Evolutionary conservation across 2,329 filamentous ascomycete species (phyloP).

Genomic region (Bertia moriformis): DNA sequence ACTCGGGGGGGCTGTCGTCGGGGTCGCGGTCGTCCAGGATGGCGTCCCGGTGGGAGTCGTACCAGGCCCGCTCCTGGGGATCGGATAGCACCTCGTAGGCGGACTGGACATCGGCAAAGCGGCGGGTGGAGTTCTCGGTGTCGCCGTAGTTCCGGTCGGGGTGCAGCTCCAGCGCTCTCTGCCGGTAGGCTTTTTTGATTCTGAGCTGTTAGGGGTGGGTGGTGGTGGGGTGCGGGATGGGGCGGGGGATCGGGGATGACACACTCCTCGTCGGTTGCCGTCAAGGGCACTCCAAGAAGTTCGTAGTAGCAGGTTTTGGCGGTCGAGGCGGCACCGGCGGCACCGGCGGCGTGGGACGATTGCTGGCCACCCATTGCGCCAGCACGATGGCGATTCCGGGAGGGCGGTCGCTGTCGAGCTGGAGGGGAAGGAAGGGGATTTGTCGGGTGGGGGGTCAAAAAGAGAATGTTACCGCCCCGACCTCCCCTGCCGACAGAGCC

Average conservation of each 20-base stretch:
- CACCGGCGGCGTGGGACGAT: constrained; percentile 22
- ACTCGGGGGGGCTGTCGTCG: constrained; percentile 24
- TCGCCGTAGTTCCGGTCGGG: constrained; percentile 87
- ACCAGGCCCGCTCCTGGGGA: constrained; percentile 90
- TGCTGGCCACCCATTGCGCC: constrained; percentile 47
- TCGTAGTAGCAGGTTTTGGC: constrained; percentile 74
- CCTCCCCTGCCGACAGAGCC: no score
- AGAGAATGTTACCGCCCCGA: no score
- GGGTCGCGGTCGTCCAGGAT: constrained; percentile 59
- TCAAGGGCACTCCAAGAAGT: constrained; percentile 57
- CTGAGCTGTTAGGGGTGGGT: constrained; percentile 22
- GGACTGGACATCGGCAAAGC: constrained; percentile 82
- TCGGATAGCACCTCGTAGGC: constrained; percentile 95
- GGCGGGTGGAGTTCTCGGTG: constrained; percentile 65
- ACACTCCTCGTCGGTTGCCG: constrained; percentile 70
- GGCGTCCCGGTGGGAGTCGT: constrained; percentile 80
- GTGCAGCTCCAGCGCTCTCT: constrained; percentile 81
- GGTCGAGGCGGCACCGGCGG: constrained; percentile 8
- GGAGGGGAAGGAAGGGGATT: no score
- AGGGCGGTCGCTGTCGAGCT: no score
- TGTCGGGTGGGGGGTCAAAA: no score
- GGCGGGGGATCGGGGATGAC: constrained; percentile 9
- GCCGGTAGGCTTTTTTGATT: constrained; percentile 85
- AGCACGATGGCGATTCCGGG: no score
- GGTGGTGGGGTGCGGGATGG: constrained; percentile 1